Percentiles rank a stretch among this genome's conserved stretches.
phyloP scores from a whole-genome alignment of 208 protist species.

The Leishmania turanica region DNA sequence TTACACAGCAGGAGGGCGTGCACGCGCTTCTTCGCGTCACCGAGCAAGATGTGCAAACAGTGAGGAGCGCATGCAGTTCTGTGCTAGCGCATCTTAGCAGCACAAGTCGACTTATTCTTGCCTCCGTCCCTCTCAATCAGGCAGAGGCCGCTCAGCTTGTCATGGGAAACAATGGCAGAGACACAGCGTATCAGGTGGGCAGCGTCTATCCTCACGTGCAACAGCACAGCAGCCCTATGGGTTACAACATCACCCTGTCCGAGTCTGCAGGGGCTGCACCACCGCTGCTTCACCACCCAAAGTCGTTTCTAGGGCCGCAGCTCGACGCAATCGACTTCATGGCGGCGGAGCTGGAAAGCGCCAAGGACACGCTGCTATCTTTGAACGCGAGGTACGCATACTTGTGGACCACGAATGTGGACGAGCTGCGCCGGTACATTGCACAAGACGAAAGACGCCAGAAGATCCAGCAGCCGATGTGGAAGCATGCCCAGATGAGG shows the following conservation, averaged over 20 bases:
- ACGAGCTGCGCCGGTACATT: conserved; percentile 37
- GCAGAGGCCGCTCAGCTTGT: conserved; percentile 6
- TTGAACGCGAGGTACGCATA: conserved; percentile 46
- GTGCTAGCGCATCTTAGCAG: conserved; percentile 24
- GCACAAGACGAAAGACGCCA: conserved; percentile 30
- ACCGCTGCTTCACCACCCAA: conserved; percentile 33
- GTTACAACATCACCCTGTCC: conserved; percentile 23
- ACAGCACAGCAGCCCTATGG: conserved; percentile 10
- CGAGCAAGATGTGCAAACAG: conserved; percentile 20
- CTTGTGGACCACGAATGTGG: conserved; percentile 53
- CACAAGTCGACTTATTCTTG: conserved; percentile 32
- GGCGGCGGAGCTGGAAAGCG: conserved; percentile 27
- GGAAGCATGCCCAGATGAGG: conserved; percentile 35
- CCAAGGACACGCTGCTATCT: conserved; percentile 36
- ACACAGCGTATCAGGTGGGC: conserved; percentile 15
- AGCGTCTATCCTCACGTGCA: conserved; percentile 33
- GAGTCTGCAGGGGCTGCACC: conserved; percentile 23
- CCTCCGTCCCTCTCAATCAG: conserved; percentile 22
- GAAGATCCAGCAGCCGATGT: conserved; percentile 23
- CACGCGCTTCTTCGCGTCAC: conserved; percentile 16
- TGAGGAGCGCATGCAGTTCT: conserved; percentile 29
- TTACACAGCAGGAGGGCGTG: conserved; percentile 18
- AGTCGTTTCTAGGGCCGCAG: conserved; percentile 34
- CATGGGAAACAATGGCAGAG: conserved; percentile 4
- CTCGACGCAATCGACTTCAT: conserved; percentile 34